Conservation (phyloP, 768 basidiomycete genomes). For the Agaricus subrufescens region DNA sequence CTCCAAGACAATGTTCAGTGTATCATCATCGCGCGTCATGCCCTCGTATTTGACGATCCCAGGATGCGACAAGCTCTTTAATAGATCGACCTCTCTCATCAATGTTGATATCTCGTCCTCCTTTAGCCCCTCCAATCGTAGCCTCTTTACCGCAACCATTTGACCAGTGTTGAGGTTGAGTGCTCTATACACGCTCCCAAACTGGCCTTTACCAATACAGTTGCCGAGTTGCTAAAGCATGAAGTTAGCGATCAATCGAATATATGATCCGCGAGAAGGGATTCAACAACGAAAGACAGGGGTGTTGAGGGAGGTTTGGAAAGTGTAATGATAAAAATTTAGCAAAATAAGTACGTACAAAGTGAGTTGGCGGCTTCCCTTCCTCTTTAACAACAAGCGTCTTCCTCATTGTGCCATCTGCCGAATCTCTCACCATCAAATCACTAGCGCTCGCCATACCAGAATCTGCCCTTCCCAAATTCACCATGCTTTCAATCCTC, state of each 20-base stretch:
- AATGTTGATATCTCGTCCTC: constrained; percentile 88
- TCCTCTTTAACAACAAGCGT: constrained; percentile 76
- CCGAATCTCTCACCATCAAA: constrained; percentile 52
- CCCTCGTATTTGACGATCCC: constrained; percentile 98
- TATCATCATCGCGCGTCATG: constrained; percentile 85
- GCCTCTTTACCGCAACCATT: constrained; percentile 99
- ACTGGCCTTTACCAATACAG: constrained; percentile 95
- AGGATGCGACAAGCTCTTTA: constrained; percentile 88
- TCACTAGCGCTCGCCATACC: constrained; percentile 61
- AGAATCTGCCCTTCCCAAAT: constrained; percentile 45
- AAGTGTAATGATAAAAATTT: neutral
- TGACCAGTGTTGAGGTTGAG: constrained; percentile 92
- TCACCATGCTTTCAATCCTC: constrained; percentile 71
- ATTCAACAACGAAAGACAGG: neutral
- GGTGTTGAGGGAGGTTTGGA: neutral
- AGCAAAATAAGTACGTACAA: constrained; percentile 49
- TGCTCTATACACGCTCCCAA: constrained; percentile 93
- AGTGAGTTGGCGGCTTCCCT: constrained; percentile 74
- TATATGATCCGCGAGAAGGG: neutral
- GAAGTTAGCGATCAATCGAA: neutral
- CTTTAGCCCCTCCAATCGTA: constrained; percentile 83
- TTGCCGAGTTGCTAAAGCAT: constrained; percentile 88
- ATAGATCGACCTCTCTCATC: constrained; percentile 91
- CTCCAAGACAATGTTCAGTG: constrained; percentile 92
- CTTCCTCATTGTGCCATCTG: constrained; percentile 63